Evolutionary conservation across 169 alveolate species (phyloP).

Genomic region (Cryptosporidium meleagridis): DNA sequence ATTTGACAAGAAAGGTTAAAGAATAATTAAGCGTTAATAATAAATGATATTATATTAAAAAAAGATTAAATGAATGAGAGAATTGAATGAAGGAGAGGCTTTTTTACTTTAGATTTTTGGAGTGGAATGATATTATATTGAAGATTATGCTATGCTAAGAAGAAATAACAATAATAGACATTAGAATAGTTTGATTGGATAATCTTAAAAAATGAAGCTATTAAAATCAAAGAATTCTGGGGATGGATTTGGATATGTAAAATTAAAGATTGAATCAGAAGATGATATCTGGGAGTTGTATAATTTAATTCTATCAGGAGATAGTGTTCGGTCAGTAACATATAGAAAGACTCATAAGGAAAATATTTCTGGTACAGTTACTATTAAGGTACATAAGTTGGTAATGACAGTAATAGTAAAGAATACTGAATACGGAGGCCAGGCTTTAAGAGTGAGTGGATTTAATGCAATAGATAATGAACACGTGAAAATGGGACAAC

Average conservation of each 20-base stretch:
- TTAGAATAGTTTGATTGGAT: neutral
- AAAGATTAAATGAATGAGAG: neutral
- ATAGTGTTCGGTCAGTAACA: slow-evolving; percentile 52
- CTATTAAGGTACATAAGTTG: slow-evolving; percentile 29
- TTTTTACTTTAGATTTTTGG: no score
- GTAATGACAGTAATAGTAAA: slow-evolving; percentile 55
- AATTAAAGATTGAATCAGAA: slow-evolving; percentile 22
- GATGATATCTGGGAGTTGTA: slow-evolving; percentile 67
- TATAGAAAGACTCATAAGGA: slow-evolving; percentile 56
- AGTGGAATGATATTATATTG: neutral
- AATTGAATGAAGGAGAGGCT: no score
- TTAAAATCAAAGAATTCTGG: slow-evolving; percentile 30
- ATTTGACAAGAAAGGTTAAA: neutral
- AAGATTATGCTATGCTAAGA: neutral
- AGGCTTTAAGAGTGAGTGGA: slow-evolving; percentile 49
- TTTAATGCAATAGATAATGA: slow-evolving; percentile 69
- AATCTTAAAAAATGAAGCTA: slow-evolving; percentile 4
- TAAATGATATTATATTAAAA: neutral
- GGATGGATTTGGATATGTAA: slow-evolving; percentile 65
- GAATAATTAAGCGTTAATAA: neutral
- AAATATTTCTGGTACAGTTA: slow-evolving; percentile 11
- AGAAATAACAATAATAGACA: neutral
- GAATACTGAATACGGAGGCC: slow-evolving; percentile 15
- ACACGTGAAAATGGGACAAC: slow-evolving; percentile 58
- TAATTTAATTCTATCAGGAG: slow-evolving; percentile 59